Evolutionary conservation across 2,329 filamentous ascomycete species (phyloP).

Genomic region (Fusarium tuaranense): DNA sequence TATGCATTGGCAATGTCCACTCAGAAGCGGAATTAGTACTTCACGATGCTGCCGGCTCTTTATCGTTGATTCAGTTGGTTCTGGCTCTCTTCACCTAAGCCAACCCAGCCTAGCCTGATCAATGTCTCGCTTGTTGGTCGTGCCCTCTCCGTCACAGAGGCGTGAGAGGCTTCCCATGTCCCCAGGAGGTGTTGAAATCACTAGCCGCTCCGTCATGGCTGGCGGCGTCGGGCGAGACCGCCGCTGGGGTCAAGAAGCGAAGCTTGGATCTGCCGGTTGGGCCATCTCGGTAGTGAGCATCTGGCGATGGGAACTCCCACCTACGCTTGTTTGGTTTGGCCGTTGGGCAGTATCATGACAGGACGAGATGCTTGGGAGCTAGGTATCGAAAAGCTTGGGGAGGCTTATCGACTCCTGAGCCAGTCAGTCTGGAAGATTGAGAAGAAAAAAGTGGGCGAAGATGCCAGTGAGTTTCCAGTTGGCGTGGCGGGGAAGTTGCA

Average conservation of each 20-base stretch:
- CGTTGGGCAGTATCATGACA: constrained; percentile 24
- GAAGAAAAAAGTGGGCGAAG: constrained; percentile 23
- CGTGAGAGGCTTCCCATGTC: neutral
- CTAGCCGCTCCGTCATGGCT: constrained; percentile 27
- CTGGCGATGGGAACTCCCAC: constrained; percentile 2
- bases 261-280: constrained; percentile 14
- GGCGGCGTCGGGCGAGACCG: constrained; percentile 30
- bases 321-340: constrained; percentile 12
- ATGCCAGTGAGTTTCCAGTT: constrained; percentile 5
- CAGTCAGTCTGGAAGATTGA: constrained; percentile 13
- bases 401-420: constrained; percentile 1
- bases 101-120: constrained; percentile 15
- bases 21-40: constrained; percentile 16
- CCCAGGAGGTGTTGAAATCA: constrained; percentile 26
- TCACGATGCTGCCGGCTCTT: constrained; percentile 17
- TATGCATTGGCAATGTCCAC: constrained; percentile 22
- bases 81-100: constrained; percentile 4
- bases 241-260: neutral
- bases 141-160: constrained; percentile 17
- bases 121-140: constrained; percentile 37
- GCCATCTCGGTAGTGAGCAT: constrained; percentile 12
- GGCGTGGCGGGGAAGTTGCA: constrained; percentile 34
- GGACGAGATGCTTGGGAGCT: constrained; percentile 27
- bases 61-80: constrained; percentile 29
- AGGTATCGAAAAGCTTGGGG: constrained; percentile 9